Evolutionary conservation across 805 yeast species (phyloP).

Genomic region (Ogataea pini): DNA sequence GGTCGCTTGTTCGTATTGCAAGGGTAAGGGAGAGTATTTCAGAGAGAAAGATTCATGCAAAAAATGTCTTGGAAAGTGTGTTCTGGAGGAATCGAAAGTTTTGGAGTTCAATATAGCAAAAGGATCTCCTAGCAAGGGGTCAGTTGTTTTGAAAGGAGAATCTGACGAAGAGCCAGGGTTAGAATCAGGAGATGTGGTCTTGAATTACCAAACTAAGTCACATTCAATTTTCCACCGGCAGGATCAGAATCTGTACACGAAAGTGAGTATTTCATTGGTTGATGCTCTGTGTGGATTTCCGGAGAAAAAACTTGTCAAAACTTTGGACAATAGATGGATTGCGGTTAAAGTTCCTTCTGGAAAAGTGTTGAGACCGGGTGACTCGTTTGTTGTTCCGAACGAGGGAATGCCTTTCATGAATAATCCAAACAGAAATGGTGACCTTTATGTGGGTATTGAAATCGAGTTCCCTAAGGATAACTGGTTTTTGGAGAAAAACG

Average conservation of each 20-base stretch:
- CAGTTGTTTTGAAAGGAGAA: slow-evolving; percentile 60
- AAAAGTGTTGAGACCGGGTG: slow-evolving; percentile 78
- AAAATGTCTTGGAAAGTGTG: slow-evolving; percentile 66
- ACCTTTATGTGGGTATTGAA: slow-evolving; percentile 66
- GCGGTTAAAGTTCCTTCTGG: slow-evolving; percentile 70
- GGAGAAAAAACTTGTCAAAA: slow-evolving; percentile 59
- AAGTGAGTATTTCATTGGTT: slow-evolving; percentile 60
- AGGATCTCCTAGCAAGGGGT: slow-evolving; percentile 67
- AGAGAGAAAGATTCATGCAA: slow-evolving; percentile 74
- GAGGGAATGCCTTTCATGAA: slow-evolving; percentile 81
- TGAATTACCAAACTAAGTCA: slow-evolving; percentile 53
- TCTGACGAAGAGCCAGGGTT: slow-evolving; percentile 79
- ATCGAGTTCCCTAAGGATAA: slow-evolving; percentile 82
- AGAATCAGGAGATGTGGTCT: slow-evolving; percentile 73
- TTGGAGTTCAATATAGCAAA: slow-evolving; percentile 74
- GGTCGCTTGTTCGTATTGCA: slow-evolving; percentile 65
- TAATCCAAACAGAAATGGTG: slow-evolving; percentile 49
- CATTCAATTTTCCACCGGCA: slow-evolving; percentile 48
- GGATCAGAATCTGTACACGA: slow-evolving; percentile 64
- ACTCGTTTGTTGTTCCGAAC: slow-evolving; percentile 57
- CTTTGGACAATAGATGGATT: slow-evolving; percentile 77
- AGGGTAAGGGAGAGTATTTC: slow-evolving; percentile 64
- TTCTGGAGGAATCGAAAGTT: slow-evolving; percentile 63
- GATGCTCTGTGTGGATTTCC: slow-evolving; percentile 87
- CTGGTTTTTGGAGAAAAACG: slow-evolving; percentile 79